These are phyloP conservation scores for Clitocybe nebularis DNA, from an alignment of 1,284 basidiomycete species.

Conservation along the genomic window DNA sequence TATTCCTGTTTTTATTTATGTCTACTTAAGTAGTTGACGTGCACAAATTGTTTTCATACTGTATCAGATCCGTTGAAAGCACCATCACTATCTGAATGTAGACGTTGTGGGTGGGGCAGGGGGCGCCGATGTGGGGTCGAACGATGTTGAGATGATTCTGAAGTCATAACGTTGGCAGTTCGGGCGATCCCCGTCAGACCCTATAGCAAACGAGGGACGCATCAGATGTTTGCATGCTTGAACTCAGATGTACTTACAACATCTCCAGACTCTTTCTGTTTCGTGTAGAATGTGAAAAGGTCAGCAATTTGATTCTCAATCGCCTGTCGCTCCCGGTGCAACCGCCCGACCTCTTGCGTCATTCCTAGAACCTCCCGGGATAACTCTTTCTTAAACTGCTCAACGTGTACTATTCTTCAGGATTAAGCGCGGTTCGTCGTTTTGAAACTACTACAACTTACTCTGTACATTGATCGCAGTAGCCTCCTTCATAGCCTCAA, in stretches of 20 bases:
- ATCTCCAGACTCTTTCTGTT: slow-evolving; percentile 43
- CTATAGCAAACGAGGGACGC: no score
- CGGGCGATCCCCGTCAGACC: no score
- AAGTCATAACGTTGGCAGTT: no score
- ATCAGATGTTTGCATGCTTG: neutral
- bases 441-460: slow-evolving; percentile 29
- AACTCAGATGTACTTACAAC: slow-evolving; percentile 2
- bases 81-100: no score
- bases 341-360: slow-evolving; percentile 68
- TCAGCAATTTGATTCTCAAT: slow-evolving; percentile 75
- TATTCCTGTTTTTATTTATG: no score
- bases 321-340: slow-evolving; percentile 69
- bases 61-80: no score
- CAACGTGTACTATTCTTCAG: slow-evolving; percentile 61
- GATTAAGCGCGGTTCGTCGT: slow-evolving; percentile 8
- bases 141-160: no score
- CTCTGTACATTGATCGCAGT: slow-evolving; percentile 82
- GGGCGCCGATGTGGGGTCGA: slow-evolving; percentile 6
- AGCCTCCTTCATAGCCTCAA: slow-evolving; percentile 88
- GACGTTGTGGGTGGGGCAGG: slow-evolving; percentile 6
- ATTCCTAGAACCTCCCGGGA: slow-evolving; percentile 70
- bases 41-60: no score
- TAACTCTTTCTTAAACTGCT: slow-evolving; percentile 79
- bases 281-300: slow-evolving; percentile 69
- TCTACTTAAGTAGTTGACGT: no score